phyloP scores from a whole-genome alignment of 2,329 filamentous ascomycete genomes.

The Verticillium isaacii region DNA sequence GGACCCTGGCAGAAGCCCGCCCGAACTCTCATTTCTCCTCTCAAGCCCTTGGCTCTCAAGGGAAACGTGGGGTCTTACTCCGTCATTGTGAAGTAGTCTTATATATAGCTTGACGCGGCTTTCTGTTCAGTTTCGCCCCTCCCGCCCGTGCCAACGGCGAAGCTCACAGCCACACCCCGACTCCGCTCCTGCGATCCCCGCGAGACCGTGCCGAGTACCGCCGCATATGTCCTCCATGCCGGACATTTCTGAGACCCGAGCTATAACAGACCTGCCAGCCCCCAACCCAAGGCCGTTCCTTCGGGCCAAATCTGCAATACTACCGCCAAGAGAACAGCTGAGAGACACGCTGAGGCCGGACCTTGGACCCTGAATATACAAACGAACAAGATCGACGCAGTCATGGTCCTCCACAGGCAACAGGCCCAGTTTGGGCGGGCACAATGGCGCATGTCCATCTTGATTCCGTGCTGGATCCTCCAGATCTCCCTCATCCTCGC shows the following conservation, averaged over 20 bases:
- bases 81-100: background rate
- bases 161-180: background rate
- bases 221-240: background rate
- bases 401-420: conserved; percentile 40
- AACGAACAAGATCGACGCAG: background rate
- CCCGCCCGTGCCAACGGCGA: background rate
- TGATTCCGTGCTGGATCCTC: conserved; percentile 45
- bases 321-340: background rate
- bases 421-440: conserved; percentile 49
- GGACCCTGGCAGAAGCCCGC: background rate
- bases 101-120: background rate
- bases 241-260: background rate
- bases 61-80: background rate
- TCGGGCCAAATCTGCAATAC: background rate
- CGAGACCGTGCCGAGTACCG: background rate
- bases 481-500: conserved; percentile 41
- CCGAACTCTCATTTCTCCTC: background rate
- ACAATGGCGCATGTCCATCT: conserved; percentile 41
- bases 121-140: background rate
- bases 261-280: background rate
- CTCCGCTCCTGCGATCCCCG: background rate
- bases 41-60: background rate
- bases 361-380: background rate
- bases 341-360: background rate
- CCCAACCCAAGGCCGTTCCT: background rate